phyloP scores from a whole-genome alignment of 2,329 filamentous ascomycete species.

The Penicillium decumbens region DNA sequence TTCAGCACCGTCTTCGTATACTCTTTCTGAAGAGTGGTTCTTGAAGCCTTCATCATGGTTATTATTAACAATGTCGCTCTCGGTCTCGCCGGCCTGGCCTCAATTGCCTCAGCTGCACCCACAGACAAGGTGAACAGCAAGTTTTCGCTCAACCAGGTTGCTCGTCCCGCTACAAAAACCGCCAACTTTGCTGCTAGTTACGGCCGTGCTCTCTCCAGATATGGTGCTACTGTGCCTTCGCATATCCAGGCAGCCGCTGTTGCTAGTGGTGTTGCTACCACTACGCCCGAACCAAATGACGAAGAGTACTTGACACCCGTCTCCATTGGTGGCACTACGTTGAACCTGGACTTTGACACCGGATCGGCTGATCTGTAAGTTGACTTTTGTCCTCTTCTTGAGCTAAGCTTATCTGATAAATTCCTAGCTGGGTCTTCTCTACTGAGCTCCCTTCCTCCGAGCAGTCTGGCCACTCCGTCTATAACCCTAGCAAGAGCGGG shows the following conservation, averaged over 20 bases:
- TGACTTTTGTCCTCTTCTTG: too few species aligned
- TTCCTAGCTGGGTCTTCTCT: conserved; percentile 10
- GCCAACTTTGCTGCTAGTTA: conserved; percentile 28
- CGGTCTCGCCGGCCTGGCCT: conserved; percentile 22
- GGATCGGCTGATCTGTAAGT: conserved; percentile 13
- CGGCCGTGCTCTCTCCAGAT: conserved; percentile 26
- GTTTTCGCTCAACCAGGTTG: conserved; percentile 31
- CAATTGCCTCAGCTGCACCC: conserved; percentile 26
- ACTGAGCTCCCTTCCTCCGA: conserved; percentile 5
- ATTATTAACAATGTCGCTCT: conserved; percentile 26
- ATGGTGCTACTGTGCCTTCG: conserved; percentile 26
- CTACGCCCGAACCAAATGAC: conserved; percentile 3
- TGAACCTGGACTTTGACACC: conserved; percentile 12
- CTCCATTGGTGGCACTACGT: conserved; percentile 5
- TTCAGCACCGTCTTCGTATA: background rate
- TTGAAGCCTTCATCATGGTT: conserved; percentile 23
- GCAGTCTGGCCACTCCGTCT: conserved; percentile 18
- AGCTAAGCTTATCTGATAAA: background rate
- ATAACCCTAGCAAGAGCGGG: conserved; percentile 9
- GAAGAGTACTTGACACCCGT: conserved; percentile 11
- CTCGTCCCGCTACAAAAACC: conserved; percentile 15
- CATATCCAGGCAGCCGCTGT: conserved; percentile 28
- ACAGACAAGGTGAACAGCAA: conserved; percentile 17
- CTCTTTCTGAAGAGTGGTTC: background rate
- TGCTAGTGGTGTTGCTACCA: conserved; percentile 5